These are phyloP conservation scores for Gloeophyllum trabeum DNA, from an alignment of 768 basidiomycete species.

Conservation along the genomic window DNA sequence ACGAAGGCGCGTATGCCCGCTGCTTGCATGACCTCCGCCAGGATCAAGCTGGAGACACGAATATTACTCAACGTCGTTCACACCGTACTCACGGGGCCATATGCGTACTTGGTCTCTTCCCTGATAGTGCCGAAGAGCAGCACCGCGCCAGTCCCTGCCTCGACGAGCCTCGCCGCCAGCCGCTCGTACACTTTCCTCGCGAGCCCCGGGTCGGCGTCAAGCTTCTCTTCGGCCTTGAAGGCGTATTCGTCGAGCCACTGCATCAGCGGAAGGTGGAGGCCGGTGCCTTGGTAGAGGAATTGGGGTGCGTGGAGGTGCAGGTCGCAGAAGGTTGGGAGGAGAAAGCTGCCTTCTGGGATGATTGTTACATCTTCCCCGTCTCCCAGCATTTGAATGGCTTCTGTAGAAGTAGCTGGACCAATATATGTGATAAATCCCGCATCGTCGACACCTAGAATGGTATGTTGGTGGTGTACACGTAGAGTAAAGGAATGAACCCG, in stretches of 20 bases:
- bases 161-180: slow-evolving; percentile 53
- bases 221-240: slow-evolving; percentile 66
- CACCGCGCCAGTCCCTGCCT: slow-evolving; percentile 70
- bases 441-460: slow-evolving; percentile 17
- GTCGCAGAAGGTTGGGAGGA: slow-evolving; percentile 76
- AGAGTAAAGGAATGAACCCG: slow-evolving; percentile 5
- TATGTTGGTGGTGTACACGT: not conserved
- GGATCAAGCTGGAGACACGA: slow-evolving; percentile 55
- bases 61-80: too few relatives aligned
- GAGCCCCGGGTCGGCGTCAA: slow-evolving; percentile 51
- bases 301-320: slow-evolving; percentile 85
- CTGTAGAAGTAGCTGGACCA: slow-evolving; percentile 23
- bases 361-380: slow-evolving; percentile 14
- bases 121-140: slow-evolving; percentile 80
- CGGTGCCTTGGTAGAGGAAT: slow-evolving; percentile 80
- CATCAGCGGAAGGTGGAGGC: slow-evolving; percentile 76
- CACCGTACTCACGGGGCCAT: too few relatives aligned
- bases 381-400: too few relatives aligned
- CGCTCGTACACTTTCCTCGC: slow-evolving; percentile 58
- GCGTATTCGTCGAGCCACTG: slow-evolving; percentile 78
- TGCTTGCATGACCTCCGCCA: slow-evolving; percentile 62
- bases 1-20: slow-evolving; percentile 71
- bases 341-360: slow-evolving; percentile 45
- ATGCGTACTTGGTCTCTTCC: slow-evolving; percentile 73
- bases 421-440: slow-evolving; percentile 42